Conservation (phyloP, 164 flowering plant species). For the Stephania japonica region DNA sequence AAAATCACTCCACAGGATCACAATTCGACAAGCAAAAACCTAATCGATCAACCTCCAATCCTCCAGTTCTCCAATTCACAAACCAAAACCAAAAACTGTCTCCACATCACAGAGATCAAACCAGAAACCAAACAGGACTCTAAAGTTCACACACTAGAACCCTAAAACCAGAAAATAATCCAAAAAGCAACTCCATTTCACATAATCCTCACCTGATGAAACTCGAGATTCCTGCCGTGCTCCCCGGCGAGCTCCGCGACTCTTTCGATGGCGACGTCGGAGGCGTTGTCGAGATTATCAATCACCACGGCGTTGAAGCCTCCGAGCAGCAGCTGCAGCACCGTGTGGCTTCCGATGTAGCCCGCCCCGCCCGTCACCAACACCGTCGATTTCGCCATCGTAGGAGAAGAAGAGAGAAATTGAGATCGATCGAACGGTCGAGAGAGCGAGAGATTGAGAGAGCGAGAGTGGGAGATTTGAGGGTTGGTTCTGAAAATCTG, state of each 20-base stretch:
- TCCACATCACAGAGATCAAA: not conserved
- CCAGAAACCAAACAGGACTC: not conserved
- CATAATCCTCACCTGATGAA: constrained; percentile 47
- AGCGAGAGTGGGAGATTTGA: too few species aligned
- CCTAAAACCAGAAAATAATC: not conserved
- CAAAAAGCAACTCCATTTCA: too few species aligned
- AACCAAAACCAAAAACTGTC: not conserved
- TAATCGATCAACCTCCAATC: not conserved
- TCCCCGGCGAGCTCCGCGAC: constrained; percentile 70
- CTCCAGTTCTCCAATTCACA: not conserved
- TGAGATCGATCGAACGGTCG: not conserved
- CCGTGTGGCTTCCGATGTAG: constrained; percentile 92
- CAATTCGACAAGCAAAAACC: not conserved
- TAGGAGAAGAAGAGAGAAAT: too few species aligned
- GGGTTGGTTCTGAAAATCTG: not conserved
- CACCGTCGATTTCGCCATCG: constrained; percentile 38
- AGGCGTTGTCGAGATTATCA: constrained; percentile 85
- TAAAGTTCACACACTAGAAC: not conserved
- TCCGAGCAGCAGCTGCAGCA: constrained; percentile 67
- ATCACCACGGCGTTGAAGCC: constrained; percentile 62
- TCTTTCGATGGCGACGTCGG: constrained; percentile 50
- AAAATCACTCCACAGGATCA: not conserved
- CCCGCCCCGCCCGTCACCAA: constrained; percentile 97
- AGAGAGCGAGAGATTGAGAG: not conserved
- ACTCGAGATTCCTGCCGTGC: constrained; percentile 51